Percentiles rank a stretch among this genome's conserved stretches.
These are phyloP conservation scores for Linaria vulgaris DNA, from an alignment of 257 asterid species.

Conservation along the genomic window DNA sequence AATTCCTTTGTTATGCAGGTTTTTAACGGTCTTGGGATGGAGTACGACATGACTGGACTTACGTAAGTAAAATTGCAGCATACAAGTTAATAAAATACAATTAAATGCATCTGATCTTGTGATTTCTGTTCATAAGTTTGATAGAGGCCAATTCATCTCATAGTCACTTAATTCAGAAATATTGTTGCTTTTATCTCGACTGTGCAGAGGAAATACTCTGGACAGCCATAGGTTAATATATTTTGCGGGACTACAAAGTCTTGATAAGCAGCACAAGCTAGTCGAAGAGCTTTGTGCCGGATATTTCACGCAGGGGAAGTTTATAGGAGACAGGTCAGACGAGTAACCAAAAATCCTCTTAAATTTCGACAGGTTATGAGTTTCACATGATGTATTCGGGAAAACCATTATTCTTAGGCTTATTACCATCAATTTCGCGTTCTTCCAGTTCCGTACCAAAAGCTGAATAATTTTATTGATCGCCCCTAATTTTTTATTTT, in stretches of 20 bases:
- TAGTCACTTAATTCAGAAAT: background rate
- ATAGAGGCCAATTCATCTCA: background rate
- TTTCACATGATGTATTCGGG: no score
- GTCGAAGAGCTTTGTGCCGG: conserved; percentile 74
- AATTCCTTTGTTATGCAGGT: conserved; percentile 40
- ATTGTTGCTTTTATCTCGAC: no score
- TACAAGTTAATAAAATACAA: background rate
- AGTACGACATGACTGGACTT: conserved; percentile 53
- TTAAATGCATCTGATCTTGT: no score
- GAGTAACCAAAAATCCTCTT: background rate
- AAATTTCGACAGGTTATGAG: background rate
- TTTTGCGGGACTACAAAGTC: conserved; percentile 63
- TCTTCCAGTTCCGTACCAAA: background rate
- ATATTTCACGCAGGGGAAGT: conserved; percentile 78
- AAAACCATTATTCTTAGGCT: no score
- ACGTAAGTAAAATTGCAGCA: conserved; percentile 48
- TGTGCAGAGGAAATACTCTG: conserved; percentile 69
- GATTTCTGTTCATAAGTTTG: no score
- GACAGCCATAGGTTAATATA: conserved; percentile 71
- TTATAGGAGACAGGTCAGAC: conserved; percentile 73
- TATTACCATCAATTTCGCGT: no score
- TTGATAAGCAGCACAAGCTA: conserved; percentile 71
- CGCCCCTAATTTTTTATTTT: no score
- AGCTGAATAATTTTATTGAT: no score
- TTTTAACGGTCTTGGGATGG: conserved; percentile 56